These are phyloP conservation scores for Parmelia sp. DNA, from an alignment of 495 filamentous ascomycete genomes.

Conservation along the genomic window DNA sequence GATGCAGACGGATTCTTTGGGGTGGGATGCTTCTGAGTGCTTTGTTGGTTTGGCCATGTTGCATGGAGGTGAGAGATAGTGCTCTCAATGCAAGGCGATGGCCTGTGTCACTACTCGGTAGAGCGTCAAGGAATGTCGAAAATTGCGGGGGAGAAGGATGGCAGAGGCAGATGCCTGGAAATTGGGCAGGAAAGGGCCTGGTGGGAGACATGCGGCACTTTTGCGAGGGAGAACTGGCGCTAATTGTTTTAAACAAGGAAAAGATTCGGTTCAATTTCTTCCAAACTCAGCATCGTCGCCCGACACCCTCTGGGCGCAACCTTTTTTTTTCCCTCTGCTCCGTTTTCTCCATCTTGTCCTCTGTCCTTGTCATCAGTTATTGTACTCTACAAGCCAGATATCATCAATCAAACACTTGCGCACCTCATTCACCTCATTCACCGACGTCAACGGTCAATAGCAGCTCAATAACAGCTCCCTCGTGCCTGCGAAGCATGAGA, in stretches of 20 bases:
- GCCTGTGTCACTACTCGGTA: too few species aligned
- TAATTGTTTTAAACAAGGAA: background rate
- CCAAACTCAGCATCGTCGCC: conserved; percentile 8
- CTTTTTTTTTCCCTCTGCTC: too few species aligned
- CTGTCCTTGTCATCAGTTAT: conserved; percentile 11
- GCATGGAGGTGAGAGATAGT: background rate
- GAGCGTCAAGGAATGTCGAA: background rate
- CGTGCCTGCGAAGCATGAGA: background rate
- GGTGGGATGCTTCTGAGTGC: background rate
- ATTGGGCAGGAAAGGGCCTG: background rate
- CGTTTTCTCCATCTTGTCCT: conserved; percentile 16
- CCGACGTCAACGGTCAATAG: background rate
- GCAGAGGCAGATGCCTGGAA: background rate
- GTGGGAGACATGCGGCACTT: conserved; percentile 13
- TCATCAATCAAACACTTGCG: conserved; percentile 12
- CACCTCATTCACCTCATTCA: background rate
- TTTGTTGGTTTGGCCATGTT: background rate
- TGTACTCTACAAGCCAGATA: conserved; percentile 19
- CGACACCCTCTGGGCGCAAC: background rate
- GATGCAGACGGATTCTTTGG: background rate
- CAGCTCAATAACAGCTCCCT: conserved; percentile 3
- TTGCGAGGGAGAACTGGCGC: conserved; percentile 15
- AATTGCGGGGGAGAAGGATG: conserved; percentile 13
- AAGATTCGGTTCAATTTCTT: conserved; percentile 1
- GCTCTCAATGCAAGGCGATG: background rate